Evolutionary conservation across 2,329 filamentous ascomycete genomes (phyloP).

Genomic region (Penicillium aurantiogriseum): DNA sequence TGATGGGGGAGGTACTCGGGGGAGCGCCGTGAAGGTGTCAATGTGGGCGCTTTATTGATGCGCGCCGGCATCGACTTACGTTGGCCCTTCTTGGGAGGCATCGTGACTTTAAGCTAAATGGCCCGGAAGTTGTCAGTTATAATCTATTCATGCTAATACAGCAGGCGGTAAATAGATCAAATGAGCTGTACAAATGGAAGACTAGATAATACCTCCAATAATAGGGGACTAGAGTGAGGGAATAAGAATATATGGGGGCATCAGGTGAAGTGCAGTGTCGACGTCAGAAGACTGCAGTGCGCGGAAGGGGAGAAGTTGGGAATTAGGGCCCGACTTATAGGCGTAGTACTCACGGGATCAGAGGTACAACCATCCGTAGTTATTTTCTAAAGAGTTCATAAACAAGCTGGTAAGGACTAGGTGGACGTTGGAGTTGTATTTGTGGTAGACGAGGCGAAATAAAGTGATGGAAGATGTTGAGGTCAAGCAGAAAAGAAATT

Average conservation of each 20-base stretch:
- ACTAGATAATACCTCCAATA: not conserved
- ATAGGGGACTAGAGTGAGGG: not conserved
- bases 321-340: slow-evolving; percentile 13
- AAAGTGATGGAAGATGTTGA: slow-evolving; percentile 13
- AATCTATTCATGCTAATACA: slow-evolving; percentile 1
- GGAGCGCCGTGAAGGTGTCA: slow-evolving; percentile 21
- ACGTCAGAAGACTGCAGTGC: slow-evolving; percentile 19
- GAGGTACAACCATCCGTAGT: slow-evolving; percentile 2
- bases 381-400: not conserved
- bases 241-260: slow-evolving; percentile 2
- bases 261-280: slow-evolving; percentile 2
- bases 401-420: not conserved
- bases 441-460: slow-evolving; percentile 1
- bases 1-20: slow-evolving; percentile 11
- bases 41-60: slow-evolving; percentile 11
- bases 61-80: slow-evolving; percentile 21
- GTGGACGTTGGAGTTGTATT: not conserved
- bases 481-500: slow-evolving; percentile 35
- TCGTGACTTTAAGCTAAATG: slow-evolving; percentile 12
- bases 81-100: slow-evolving; percentile 21
- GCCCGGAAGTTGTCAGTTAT: slow-evolving; percentile 8
- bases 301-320: slow-evolving; percentile 16
- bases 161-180: not conserved
- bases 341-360: slow-evolving; percentile 11
- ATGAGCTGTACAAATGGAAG: not conserved